Evolutionary conservation across 2,329 filamentous ascomycete species (phyloP).

Genomic region (Pyricularia sp.): DNA sequence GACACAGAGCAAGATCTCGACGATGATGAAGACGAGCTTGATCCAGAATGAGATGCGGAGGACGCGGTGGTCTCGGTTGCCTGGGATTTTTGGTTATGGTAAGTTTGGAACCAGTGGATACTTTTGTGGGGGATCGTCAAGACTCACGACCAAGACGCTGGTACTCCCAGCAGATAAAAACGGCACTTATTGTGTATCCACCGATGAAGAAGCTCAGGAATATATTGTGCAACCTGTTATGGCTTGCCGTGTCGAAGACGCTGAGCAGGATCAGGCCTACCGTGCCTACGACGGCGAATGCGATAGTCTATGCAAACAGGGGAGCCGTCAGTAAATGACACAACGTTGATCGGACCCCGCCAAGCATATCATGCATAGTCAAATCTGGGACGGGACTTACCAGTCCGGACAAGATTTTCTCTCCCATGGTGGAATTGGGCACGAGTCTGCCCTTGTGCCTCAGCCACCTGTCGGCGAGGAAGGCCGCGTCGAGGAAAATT

Average conservation of each 20-base stretch:
- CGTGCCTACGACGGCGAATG: slow-evolving; percentile 66
- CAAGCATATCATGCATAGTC: neutral
- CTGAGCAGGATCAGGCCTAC: slow-evolving; percentile 72
- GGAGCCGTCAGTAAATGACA: neutral
- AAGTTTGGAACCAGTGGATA: neutral
- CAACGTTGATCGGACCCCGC: neutral
- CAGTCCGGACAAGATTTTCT: slow-evolving; percentile 53
- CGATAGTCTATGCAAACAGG: slow-evolving; percentile 33
- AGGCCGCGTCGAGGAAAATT: slow-evolving; percentile 70
- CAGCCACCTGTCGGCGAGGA: slow-evolving; percentile 75
- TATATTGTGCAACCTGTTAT: slow-evolving; percentile 59
- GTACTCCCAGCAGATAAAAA: slow-evolving; percentile 88
- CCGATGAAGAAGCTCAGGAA: slow-evolving; percentile 78
- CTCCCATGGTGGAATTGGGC: slow-evolving; percentile 54
- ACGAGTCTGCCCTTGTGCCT: slow-evolving; percentile 72
- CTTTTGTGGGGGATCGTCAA: neutral
- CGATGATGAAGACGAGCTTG: slow-evolving; percentile 75
- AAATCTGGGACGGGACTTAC: neutral
- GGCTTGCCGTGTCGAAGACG: slow-evolving; percentile 72
- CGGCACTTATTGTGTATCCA: slow-evolving; percentile 75
- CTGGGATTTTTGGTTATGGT: slow-evolving; percentile 19
- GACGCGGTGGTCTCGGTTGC: slow-evolving; percentile 65
- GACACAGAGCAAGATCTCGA: slow-evolving; percentile 66
- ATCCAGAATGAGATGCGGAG: slow-evolving; percentile 76
- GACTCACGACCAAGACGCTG: slow-evolving; percentile 65